Evolutionary conservation across 2,329 filamentous ascomycete species (phyloP), one percentile per base, ranked within the genome.

Genomic region (Cercospora brassicicola): DNA sequence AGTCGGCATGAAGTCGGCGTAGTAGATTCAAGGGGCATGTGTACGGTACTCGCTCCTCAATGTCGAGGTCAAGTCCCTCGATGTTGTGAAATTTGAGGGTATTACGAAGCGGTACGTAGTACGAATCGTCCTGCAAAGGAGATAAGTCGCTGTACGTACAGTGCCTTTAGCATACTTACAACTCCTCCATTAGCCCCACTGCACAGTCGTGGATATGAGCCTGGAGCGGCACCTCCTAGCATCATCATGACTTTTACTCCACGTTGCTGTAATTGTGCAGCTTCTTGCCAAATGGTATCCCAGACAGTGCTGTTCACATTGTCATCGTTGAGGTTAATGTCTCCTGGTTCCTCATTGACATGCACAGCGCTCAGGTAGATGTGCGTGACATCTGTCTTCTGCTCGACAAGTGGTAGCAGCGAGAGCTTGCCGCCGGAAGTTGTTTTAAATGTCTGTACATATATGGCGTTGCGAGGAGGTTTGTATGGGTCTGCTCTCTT

Each of bases 181-280:
- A 70, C 53, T 11, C 36, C 66, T 30, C 69, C 70, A 20, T 70
- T 67, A 2, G 64, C 26, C 18, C 69, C 68, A 67, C 74, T 67
- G 62, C 75, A 75, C 11, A 78, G 66, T n/a, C 70, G 65, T 23
- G 64, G 67, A 59, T 76, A 77, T 51, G 71, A 73, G 18, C 76
- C 74, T 33, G 64, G 57, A 3, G 75, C 74, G n/a, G 75, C 74
- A 51, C 75, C 76, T 8, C 76, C 76, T 13, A 77, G 66, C 76
- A 77, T 77, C 67, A 76, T 72, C 69, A 77, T 72, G 11, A 77
- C 74, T 66, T 76, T 76, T 26, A 77, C 71, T 33, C 76, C 76
- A 4, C 56, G 51, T 9, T 55, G 31, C 59, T 78, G 76, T 3
- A 78, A 59, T 26, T 70, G 62, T n/a, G 69, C 68, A 18, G 70